phyloP scores from a whole-genome alignment of 768 basidiomycete genomes.

The Hericium rajendrae region DNA sequence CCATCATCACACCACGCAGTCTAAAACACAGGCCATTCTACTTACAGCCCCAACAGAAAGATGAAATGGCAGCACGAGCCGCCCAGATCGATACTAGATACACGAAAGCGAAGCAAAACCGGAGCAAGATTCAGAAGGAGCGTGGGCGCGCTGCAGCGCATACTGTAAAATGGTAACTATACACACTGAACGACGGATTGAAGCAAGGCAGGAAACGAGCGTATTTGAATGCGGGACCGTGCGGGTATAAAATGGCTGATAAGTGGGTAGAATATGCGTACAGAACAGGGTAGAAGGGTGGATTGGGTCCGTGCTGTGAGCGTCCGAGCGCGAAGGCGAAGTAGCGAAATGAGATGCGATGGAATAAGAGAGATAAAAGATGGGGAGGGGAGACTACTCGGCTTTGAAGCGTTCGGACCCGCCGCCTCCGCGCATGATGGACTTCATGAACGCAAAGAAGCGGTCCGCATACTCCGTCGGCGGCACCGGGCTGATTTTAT shows the following conservation, averaged over 20 bases:
- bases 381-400: conserved; percentile 22
- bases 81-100: background rate
- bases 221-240: background rate
- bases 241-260: too few species aligned
- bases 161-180: background rate
- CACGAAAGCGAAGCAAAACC: background rate
- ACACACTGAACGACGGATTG: background rate
- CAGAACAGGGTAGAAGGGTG: too few species aligned
- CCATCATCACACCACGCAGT: background rate
- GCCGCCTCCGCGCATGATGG: conserved; percentile 74
- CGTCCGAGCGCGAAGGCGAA: too few species aligned
- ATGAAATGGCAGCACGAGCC: background rate
- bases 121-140: background rate
- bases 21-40: background rate
- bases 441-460: conserved; percentile 82
- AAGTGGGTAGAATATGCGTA: too few species aligned
- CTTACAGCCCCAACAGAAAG: background rate
- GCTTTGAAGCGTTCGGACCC: conserved; percentile 45
- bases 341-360: background rate
- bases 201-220: background rate
- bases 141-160: too few species aligned
- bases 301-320: too few species aligned
- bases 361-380: background rate
- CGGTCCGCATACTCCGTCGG: conserved; percentile 82
- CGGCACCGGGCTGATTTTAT: conserved; percentile 90